Percentiles rank a stretch among this genome's conserved stretches.
These are phyloP conservation scores for Eutrema salsugineum DNA, from an alignment of 441 rosid species.

Conservation along the genomic window DNA sequence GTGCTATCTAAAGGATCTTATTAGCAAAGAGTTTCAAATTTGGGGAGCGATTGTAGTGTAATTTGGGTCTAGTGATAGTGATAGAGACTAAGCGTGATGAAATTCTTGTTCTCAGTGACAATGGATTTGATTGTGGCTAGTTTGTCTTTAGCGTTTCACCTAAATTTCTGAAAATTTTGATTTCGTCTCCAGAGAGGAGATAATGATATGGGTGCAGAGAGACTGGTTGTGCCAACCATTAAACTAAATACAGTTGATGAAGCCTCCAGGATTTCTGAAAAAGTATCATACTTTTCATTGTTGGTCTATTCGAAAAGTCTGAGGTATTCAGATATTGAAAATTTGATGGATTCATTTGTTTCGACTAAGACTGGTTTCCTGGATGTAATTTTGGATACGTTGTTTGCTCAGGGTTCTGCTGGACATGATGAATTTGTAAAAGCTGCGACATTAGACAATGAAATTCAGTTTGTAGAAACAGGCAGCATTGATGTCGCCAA, in stretches of 20 bases:
- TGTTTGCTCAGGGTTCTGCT: constrained; percentile 45
- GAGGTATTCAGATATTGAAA: constrained; percentile 48
- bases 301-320: constrained; percentile 63
- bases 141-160: not conserved
- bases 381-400: not conserved
- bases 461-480: constrained; percentile 83
- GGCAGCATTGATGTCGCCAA: constrained; percentile 47
- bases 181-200: constrained; percentile 52
- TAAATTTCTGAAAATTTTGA: constrained; percentile 1
- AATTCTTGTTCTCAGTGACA: not conserved
- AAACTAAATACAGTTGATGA: constrained; percentile 45
- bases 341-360: not conserved
- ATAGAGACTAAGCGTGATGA: not conserved
- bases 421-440: constrained; percentile 65
- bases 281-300: constrained; percentile 47
- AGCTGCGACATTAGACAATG: constrained; percentile 69
- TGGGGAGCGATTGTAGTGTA: not conserved
- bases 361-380: not conserved
- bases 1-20: not conserved
- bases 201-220: constrained; percentile 84
- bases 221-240: constrained; percentile 60
- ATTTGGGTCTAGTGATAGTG: not conserved
- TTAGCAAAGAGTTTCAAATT: not conserved
- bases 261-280: constrained; percentile 59
- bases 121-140: not conserved